Evolutionary conservation across 208 protist species (phyloP).

Genomic region (Trypanosoma cruzi): DNA sequence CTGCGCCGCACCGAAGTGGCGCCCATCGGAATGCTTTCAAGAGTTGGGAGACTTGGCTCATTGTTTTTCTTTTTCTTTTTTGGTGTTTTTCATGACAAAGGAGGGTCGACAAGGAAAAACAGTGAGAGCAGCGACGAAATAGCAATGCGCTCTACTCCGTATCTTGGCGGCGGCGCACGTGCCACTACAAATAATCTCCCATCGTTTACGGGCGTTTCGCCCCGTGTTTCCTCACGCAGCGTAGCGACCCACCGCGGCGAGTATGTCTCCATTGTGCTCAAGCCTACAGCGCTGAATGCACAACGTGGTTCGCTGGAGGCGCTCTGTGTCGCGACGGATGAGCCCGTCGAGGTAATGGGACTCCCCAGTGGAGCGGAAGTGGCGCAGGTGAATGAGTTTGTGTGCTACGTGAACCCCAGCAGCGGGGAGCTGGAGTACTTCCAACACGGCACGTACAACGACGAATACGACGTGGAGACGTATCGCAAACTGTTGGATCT

Average conservation of each 20-base stretch:
- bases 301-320: slow-evolving; percentile 67
- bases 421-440: slow-evolving; percentile 78
- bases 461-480: slow-evolving; percentile 91
- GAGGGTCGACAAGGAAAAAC: not conserved
- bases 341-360: slow-evolving; percentile 60
- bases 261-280: slow-evolving; percentile 86
- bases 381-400: slow-evolving; percentile 90
- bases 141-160: slow-evolving; percentile 10
- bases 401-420: slow-evolving; percentile 87
- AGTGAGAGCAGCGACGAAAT: not conserved
- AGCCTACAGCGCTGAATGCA: slow-evolving; percentile 42
- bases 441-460: slow-evolving; percentile 85
- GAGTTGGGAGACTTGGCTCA: not conserved
- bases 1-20: not conserved
- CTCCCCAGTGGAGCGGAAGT: slow-evolving; percentile 76
- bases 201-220: slow-evolving; percentile 79
- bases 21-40: not conserved
- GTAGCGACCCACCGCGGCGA: slow-evolving; percentile 73
- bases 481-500: slow-evolving; percentile 83
- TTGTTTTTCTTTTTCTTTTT: slow-evolving; percentile 7
- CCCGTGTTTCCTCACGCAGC: slow-evolving; percentile 75
- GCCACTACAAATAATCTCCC: slow-evolving; percentile 54
- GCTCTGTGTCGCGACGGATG: slow-evolving; percentile 63
- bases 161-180: slow-evolving; percentile 20
- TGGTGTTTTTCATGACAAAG: not conserved